Conservation (phyloP, 2,329 filamentous ascomycete genomes). For the Paracamarosporium sp. region DNA sequence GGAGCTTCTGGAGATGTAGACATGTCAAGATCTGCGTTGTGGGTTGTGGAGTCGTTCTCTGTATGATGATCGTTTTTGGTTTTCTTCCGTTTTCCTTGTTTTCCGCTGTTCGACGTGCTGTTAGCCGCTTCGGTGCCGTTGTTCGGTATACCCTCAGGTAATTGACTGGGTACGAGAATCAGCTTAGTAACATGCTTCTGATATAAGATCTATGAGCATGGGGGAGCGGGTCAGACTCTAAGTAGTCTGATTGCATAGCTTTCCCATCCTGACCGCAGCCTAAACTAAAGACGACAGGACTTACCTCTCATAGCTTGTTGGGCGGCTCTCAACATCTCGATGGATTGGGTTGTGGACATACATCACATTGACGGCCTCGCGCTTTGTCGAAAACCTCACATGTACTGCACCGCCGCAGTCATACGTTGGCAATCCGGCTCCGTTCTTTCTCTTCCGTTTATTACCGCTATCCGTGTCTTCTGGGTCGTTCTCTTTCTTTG, state of each 20-base stretch:
- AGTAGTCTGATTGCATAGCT: no score
- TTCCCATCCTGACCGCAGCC: neutral
- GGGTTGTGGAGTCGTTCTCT: conserved; percentile 13
- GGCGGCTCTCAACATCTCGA: conserved; percentile 25
- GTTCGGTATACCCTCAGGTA: conserved; percentile 10
- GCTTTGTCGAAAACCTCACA: conserved; percentile 43
- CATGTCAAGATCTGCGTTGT: conserved; percentile 26
- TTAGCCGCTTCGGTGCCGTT: conserved; percentile 6
- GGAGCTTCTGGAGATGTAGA: conserved; percentile 27
- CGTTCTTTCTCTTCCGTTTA: conserved; percentile 6
- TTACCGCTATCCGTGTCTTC: conserved; percentile 10
- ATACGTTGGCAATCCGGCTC: conserved; percentile 26
- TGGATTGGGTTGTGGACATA: conserved; percentile 47
- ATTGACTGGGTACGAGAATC: conserved; percentile 2
- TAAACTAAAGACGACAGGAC: conserved; percentile 5
- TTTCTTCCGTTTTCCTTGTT: conserved; percentile 25
- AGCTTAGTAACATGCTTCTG: neutral
- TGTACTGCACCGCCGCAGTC: conserved; percentile 43
- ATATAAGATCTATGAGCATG: neutral
- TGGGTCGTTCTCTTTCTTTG: conserved; percentile 26
- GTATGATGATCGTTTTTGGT: conserved; percentile 25
- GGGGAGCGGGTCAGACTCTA: neutral
- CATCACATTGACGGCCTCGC: conserved; percentile 42
- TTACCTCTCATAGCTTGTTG: conserved; percentile 22
- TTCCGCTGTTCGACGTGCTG: conserved; percentile 13